These are phyloP conservation scores for Globisporangium polare DNA, from an alignment of 352 stramenopile genomes.

Conservation along the genomic window DNA sequence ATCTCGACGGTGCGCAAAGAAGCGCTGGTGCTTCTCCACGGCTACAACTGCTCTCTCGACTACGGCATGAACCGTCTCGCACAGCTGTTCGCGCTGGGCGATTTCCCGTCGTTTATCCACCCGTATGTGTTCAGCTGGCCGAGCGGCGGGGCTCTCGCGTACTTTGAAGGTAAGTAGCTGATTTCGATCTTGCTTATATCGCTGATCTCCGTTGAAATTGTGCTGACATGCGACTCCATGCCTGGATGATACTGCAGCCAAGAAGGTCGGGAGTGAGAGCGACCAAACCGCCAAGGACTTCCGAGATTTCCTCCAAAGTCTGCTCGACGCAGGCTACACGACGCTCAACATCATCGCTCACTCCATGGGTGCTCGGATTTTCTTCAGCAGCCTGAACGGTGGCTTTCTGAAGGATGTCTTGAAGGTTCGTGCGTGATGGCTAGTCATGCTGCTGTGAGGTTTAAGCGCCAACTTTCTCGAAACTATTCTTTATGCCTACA, in stretches of 20 bases:
- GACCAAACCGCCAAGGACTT: conserved; percentile 40
- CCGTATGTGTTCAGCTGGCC: conserved; percentile 45
- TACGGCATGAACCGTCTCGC: conserved; percentile 27
- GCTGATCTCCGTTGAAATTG: not conserved
- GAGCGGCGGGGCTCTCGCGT: conserved; percentile 28
- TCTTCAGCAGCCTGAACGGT: conserved; percentile 48
- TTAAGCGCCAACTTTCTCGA: too few relatives aligned
- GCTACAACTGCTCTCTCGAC: conserved; percentile 36
- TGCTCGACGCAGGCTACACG: conserved; percentile 58
- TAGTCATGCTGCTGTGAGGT: too few relatives aligned
- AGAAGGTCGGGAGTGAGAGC: conserved; percentile 37
- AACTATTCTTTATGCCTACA: too few relatives aligned
- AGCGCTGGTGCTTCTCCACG: conserved; percentile 31
- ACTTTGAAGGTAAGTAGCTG: conserved; percentile 25
- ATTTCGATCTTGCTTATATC: not conserved
- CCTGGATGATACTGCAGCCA: conserved; percentile 18
- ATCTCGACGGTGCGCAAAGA: conserved; percentile 12
- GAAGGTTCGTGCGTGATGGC: conserved; percentile 30
- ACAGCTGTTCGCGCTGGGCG: conserved; percentile 29
- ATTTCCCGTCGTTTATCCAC: conserved; percentile 35
- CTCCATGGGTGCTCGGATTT: conserved; percentile 61
- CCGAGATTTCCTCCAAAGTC: conserved; percentile 43
- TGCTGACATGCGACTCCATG: not conserved
- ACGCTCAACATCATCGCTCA: conserved; percentile 64
- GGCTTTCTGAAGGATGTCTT: conserved; percentile 41